Percentiles rank a stretch among this genome's conserved stretches.
Evolutionary conservation across 140 eudicot genomes (phyloP).

Genomic region (Stevia rebaudiana): DNA sequence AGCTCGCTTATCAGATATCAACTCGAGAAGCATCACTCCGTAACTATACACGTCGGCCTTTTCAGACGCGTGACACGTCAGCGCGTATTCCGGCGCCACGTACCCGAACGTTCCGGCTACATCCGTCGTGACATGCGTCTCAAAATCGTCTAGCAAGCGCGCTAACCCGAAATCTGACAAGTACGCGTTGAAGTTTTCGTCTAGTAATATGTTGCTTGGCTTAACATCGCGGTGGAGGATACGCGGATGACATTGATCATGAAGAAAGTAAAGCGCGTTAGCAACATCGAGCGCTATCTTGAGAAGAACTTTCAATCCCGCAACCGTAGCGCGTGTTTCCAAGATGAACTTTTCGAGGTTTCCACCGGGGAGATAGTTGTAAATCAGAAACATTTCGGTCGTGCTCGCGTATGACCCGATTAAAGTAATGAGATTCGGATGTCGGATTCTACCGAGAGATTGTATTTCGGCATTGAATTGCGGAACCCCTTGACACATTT

Average conservation of each 20-base stretch:
- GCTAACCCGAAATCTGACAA: constrained; percentile 78
- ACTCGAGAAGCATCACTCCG: constrained; percentile 75
- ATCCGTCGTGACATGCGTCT: constrained; percentile 58
- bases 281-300: constrained; percentile 67
- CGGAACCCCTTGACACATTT: constrained; percentile 58
- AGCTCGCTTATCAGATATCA: constrained; percentile 66
- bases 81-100: constrained; percentile 74
- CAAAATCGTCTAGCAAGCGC: constrained; percentile 39
- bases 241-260: constrained; percentile 58
- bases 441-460: constrained; percentile 60
- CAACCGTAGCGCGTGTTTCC: constrained; percentile 32
- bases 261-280: constrained; percentile 57
- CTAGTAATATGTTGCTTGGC: constrained; percentile 75
- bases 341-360: constrained; percentile 58
- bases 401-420: constrained; percentile 60
- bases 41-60: constrained; percentile 80
- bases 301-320: constrained; percentile 44
- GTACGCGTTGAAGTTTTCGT: constrained; percentile 58
- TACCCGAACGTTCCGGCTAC: constrained; percentile 85
- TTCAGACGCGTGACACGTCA: constrained; percentile 57
- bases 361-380: constrained; percentile 77
- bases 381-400: constrained; percentile 68
- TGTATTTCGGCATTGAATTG: constrained; percentile 71
- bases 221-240: constrained; percentile 72
- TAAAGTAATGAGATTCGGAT: constrained; percentile 61